These are phyloP conservation scores for Globisporangium nunn DNA, from an alignment of 352 stramenopile species.

Conservation along the genomic window DNA sequence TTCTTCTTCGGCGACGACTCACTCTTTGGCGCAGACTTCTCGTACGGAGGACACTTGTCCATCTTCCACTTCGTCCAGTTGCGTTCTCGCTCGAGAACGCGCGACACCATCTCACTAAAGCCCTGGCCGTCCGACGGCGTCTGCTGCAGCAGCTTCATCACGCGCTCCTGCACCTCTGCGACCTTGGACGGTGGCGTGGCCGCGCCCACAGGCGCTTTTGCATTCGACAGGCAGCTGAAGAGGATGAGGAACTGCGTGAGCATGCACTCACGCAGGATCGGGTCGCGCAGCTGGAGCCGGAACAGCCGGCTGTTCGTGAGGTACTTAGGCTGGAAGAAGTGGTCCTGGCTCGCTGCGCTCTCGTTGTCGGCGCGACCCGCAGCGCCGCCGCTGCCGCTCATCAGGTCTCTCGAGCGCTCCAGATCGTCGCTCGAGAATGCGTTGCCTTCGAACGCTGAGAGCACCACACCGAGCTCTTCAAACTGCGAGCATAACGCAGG, in stretches of 20 bases:
- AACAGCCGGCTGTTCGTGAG: slow-evolving; percentile 89
- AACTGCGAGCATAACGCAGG: slow-evolving; percentile 30
- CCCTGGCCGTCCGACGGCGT: slow-evolving; percentile 82
- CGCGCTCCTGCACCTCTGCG: slow-evolving; percentile 55
- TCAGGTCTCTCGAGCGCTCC: slow-evolving; percentile 54
- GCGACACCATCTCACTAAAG: slow-evolving; percentile 85
- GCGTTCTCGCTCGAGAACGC: slow-evolving; percentile 81
- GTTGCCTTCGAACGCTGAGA: slow-evolving; percentile 81
- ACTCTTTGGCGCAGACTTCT: slow-evolving; percentile 38
- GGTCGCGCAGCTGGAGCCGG: slow-evolving; percentile 85
- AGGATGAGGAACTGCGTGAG: slow-evolving; percentile 83
- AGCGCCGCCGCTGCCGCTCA: slow-evolving; percentile 11
- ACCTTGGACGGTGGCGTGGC: slow-evolving; percentile 58
- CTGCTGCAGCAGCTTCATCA: slow-evolving; percentile 71
- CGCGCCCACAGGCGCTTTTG: slow-evolving; percentile 39
- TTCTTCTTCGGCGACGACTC: slow-evolving; percentile 21
- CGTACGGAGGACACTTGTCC: slow-evolving; percentile 80
- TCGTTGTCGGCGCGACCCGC: not conserved
- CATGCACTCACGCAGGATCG: slow-evolving; percentile 86
- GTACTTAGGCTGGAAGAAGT: slow-evolving; percentile 92
- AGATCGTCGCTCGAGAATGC: slow-evolving; percentile 78
- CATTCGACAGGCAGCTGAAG: slow-evolving; percentile 62
- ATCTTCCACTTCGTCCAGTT: slow-evolving; percentile 91
- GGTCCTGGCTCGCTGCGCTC: slow-evolving; percentile 18
- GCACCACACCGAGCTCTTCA: slow-evolving; percentile 65